phyloP scores from a whole-genome alignment of 2,329 filamentous ascomycete genomes.

The Aspergillus amoenus region DNA sequence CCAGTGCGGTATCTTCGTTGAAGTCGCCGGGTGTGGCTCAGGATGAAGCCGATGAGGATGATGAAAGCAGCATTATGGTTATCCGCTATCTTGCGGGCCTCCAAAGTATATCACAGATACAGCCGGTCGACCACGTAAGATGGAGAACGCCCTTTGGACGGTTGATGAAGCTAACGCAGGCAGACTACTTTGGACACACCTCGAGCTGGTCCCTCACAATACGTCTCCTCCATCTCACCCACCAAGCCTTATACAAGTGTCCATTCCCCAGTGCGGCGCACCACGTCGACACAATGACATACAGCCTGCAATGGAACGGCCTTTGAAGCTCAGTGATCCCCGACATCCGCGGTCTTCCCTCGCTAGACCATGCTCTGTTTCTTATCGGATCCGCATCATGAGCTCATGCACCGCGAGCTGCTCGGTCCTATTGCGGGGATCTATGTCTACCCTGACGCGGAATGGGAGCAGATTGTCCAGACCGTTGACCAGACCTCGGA shows the following conservation, averaged over 20 bases:
- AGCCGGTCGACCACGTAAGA: slow-evolving; percentile 2
- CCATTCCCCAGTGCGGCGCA: slow-evolving; percentile 1
- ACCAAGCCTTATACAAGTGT: slow-evolving; percentile 4
- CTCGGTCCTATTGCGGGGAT: slow-evolving; percentile 75
- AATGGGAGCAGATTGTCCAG: slow-evolving; percentile 55
- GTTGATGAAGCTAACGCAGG: not conserved
- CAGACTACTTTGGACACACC: slow-evolving; percentile 6
- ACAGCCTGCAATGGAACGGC: slow-evolving; percentile 1
- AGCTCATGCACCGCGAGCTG: too few species aligned
- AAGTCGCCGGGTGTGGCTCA: not conserved
- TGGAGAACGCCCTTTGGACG: not conserved
- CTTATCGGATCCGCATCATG: not conserved
- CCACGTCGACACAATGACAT: slow-evolving; percentile 5
- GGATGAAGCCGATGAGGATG: not conserved
- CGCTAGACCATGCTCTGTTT: slow-evolving; percentile 3
- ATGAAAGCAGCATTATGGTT: not conserved
- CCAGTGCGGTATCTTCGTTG: too few species aligned
- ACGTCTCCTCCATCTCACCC: slow-evolving; percentile 4
- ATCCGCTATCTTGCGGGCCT: slow-evolving; percentile 4
- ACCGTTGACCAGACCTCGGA: slow-evolving; percentile 36
- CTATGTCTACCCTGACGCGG: slow-evolving; percentile 73
- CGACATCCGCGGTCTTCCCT: slow-evolving; percentile 1
- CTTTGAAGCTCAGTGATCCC: not conserved
- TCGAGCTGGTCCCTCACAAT: slow-evolving; percentile 9
- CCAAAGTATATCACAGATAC: slow-evolving; percentile 3